Evolutionary conservation across 352 stramenopile species (phyloP), one percentile per base, ranked within the genome.

Genomic region (Phytophthora quininea): DNA sequence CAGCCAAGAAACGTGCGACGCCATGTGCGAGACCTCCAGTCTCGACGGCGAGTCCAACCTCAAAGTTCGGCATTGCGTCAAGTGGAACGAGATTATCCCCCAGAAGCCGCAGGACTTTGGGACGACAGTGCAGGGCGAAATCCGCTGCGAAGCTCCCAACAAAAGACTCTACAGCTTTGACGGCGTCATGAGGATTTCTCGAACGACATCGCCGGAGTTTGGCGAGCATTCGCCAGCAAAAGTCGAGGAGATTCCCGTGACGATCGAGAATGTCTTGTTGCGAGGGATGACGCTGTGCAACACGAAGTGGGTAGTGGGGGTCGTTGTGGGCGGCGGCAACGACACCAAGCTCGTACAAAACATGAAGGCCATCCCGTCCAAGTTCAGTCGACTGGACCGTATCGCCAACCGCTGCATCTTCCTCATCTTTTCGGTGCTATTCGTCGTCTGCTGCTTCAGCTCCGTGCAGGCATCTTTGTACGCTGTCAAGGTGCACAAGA

Each of bases 311-410:
- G 74, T 77, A 27, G 67, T 92, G 4, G 88, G 87, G 0, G 86
- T 95, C n/a, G 77, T 94, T 11, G 88, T 96, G 6, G 81, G 83
- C 0, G 83, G 85, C 1, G 88, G 88, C 2, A 92, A 88, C 53
- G 88, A 96, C 52, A 90, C 85, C 1, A 96, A 96, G 51, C 65
- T 94, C 1, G 74, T 93, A 14, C 88, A 91, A 30, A 96, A 96
- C 58, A 93, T 92, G 79, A 93, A 94, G 63, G 81, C 82, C 0
- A 88, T 95, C 29, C 87, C 88, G 27, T 96, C 87, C 47, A 96
- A 96, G 54, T 94, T 95, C 64, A 92, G 82, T 33, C 82, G 88
- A 0, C 73, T 96, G 19, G 87, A 96, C 58, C 76, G 79, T 1
- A 90, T 89, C 15, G 80, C 84, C 1, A 95, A 96, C 54, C 80